Conservation (phyloP, 176 grass and related monocot genomes). For the Poa pratensis region DNA sequence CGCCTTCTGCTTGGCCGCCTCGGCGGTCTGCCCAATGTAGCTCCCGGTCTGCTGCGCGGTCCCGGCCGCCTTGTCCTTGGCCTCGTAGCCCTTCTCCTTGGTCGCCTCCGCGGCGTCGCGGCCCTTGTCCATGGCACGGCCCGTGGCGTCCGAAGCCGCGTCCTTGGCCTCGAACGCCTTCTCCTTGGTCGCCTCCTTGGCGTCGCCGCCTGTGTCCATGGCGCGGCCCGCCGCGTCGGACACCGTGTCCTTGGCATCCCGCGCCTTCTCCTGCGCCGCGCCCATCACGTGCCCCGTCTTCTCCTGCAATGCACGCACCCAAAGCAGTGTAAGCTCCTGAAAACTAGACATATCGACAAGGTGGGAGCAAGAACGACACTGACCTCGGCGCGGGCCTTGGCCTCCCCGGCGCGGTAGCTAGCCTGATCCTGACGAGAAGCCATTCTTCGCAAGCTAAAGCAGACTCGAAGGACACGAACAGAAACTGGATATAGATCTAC, state of each 20-base stretch:
- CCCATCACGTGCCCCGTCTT: conserved; percentile 43
- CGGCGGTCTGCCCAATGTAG: conserved; percentile 49
- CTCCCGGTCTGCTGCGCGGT: conserved; percentile 26
- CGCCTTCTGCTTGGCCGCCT: conserved; percentile 45
- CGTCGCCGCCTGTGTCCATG: conserved; percentile 23
- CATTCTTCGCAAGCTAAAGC: conserved; percentile 34
- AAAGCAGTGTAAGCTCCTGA: neutral
- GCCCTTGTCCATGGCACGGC: conserved; percentile 42
- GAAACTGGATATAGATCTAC: neutral
- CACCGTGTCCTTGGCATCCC: conserved; percentile 38
- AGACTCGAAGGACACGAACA: neutral
- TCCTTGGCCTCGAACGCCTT: conserved; percentile 42
- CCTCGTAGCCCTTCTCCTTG: conserved; percentile 24
- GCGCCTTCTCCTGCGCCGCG: conserved; percentile 41
- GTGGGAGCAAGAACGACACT: neutral
- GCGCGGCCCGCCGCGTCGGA: conserved; percentile 21
- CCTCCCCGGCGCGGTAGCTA: conserved; percentile 62
- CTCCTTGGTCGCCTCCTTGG: conserved; percentile 29
- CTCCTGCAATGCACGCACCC: conserved; percentile 22
- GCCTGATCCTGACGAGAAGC: conserved; percentile 57
- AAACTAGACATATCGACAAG: too few species aligned
- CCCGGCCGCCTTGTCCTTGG: conserved; percentile 45
- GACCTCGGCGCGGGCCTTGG: conserved; percentile 68
- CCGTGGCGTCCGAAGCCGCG: conserved; percentile 23
- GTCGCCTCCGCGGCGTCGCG: conserved; percentile 23